Conservation (phyloP, 495 filamentous ascomycete species). For the Neohortaea acidophila region DNA sequence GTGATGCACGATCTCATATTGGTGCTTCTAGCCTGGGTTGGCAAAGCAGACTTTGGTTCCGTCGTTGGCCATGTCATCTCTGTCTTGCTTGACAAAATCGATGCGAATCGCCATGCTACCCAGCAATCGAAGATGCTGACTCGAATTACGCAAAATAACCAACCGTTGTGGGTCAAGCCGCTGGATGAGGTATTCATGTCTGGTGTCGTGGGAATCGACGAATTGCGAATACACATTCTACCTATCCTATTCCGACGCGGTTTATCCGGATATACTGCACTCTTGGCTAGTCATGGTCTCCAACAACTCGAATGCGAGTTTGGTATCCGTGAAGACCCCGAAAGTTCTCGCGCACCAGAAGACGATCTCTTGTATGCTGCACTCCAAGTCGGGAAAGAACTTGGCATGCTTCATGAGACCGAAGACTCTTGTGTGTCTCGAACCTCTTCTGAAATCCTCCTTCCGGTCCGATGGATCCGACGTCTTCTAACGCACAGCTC, state of each 20-base stretch:
- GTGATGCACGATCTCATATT: slow-evolving; percentile 24
- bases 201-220: slow-evolving; percentile 42
- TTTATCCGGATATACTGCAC: slow-evolving; percentile 35
- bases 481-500: slow-evolving; percentile 47
- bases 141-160: too few species aligned
- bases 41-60: slow-evolving; percentile 44
- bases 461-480: slow-evolving; percentile 32
- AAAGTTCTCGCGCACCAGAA: slow-evolving; percentile 29
- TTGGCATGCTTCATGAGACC: slow-evolving; percentile 52
- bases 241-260: slow-evolving; percentile 52
- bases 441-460: slow-evolving; percentile 16
- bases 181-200: slow-evolving; percentile 32
- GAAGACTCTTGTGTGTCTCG: neutral
- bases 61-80: slow-evolving; percentile 48
- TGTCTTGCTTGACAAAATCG: slow-evolving; percentile 4
- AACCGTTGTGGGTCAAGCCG: slow-evolving; percentile 35
- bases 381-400: slow-evolving; percentile 64
- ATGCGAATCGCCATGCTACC: too few species aligned
- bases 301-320: slow-evolving; percentile 26
- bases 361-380: slow-evolving; percentile 41
- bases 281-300: slow-evolving; percentile 31
- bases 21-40: slow-evolving; percentile 45
- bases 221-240: slow-evolving; percentile 59
- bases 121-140: too few species aligned
- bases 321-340: slow-evolving; percentile 25